Percentiles rank a stretch among this genome's conserved stretches.
Evolutionary conservation across 352 stramenopile genomes (phyloP).

Genomic region (Globisporangium lucens): DNA sequence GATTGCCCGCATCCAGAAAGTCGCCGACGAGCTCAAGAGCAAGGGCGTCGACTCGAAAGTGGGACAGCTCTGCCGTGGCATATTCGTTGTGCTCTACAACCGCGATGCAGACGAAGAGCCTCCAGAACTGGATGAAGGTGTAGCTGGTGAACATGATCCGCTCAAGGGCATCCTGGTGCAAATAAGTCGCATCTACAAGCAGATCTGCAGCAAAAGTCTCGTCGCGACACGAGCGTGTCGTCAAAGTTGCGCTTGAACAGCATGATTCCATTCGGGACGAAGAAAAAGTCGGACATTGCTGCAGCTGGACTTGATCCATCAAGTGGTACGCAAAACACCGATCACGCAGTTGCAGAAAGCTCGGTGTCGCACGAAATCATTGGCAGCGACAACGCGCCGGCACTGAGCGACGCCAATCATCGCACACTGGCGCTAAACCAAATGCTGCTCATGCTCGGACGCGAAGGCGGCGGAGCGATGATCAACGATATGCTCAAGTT

Average conservation of each 20-base stretch:
- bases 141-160: constrained; percentile 23
- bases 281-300: background rate
- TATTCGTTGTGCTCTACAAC: constrained; percentile 64
- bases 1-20: constrained; percentile 23
- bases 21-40: constrained; percentile 34
- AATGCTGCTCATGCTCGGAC: constrained; percentile 44
- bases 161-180: constrained; percentile 40
- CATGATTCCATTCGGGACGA: constrained; percentile 7
- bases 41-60: constrained; percentile 22
- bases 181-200: constrained; percentile 48
- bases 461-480: constrained; percentile 36
- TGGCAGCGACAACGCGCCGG: background rate
- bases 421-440: constrained; percentile 32
- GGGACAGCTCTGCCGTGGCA: constrained; percentile 46
- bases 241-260: constrained; percentile 6
- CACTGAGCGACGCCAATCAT: constrained; percentile 15
- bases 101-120: constrained; percentile 43
- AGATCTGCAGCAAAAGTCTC: constrained; percentile 16
- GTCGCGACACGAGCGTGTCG: background rate
- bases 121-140: constrained; percentile 15
- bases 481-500: constrained; percentile 60
- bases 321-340: background rate
- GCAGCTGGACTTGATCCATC: background rate
- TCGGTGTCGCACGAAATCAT: background rate
- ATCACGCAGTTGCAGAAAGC: background rate